Evolutionary conservation across 495 filamentous ascomycete genomes (phyloP).

Genomic region (Amorphotheca resinae): DNA sequence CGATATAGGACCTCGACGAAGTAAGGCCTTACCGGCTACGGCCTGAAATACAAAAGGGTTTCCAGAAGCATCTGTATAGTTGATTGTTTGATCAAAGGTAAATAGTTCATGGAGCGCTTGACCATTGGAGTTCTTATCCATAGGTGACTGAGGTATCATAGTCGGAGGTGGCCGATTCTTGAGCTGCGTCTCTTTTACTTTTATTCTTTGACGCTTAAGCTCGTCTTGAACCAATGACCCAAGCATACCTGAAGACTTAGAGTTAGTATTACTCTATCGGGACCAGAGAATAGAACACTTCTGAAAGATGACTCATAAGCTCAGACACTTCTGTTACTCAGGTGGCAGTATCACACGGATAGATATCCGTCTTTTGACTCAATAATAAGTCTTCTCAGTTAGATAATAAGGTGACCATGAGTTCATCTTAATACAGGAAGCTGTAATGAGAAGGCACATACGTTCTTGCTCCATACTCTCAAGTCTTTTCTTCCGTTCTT

Average conservation of each 20-base stretch:
- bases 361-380: no score
- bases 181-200: conserved; percentile 39
- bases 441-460: no score
- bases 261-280: background rate
- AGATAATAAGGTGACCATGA: no score
- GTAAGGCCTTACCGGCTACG: conserved; percentile 48
- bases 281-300: conserved; percentile 14
- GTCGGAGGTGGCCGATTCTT: conserved; percentile 22
- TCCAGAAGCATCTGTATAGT: conserved; percentile 37
- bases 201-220: conserved; percentile 47
- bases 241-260: background rate
- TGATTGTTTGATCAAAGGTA: conserved; percentile 59
- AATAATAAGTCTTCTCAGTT: no score
- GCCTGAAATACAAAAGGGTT: conserved; percentile 47
- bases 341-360: no score
- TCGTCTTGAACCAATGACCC: conserved; percentile 63
- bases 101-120: conserved; percentile 35
- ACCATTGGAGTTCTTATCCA: conserved; percentile 13
- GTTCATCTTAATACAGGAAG: no score
- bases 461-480: conserved; percentile 64
- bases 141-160: conserved; percentile 28
- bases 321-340: no score
- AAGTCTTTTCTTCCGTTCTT: conserved; percentile 37
- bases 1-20: conserved; percentile 41
- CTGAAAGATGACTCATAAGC: conserved; percentile 24